Evolutionary conservation across 1,284 basidiomycete species (phyloP).

Genomic region (Cutaneotrichosporon mucoides): DNA sequence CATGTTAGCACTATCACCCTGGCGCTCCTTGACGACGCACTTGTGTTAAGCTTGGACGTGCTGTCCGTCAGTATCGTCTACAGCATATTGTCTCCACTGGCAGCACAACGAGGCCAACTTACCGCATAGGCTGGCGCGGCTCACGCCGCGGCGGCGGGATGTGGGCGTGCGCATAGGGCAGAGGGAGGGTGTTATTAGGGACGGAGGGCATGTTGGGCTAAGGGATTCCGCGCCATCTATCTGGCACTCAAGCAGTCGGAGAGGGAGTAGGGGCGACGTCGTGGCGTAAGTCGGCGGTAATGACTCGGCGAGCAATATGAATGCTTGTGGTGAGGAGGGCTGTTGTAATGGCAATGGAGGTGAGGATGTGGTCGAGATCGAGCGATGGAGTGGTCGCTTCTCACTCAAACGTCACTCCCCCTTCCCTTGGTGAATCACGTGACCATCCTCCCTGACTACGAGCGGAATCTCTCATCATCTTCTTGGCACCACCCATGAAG

Average conservation of each 20-base stretch:
- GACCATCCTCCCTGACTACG: no score
- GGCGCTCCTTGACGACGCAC: constrained; percentile 31
- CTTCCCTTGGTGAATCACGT: neutral
- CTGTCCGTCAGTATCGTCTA: constrained; percentile 24
- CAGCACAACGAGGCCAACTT: constrained; percentile 13
- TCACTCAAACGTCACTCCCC: neutral
- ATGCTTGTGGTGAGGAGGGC: no score
- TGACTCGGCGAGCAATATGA: neutral
- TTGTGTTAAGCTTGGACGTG: constrained; percentile 63
- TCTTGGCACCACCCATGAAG: no score
- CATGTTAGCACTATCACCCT: constrained; percentile 34
- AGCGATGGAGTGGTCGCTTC: neutral
- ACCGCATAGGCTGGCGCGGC: constrained; percentile 47
- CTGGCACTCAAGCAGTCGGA: neutral
- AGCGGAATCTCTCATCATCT: no score
- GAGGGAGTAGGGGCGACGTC: no score
- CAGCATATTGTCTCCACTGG: no score
- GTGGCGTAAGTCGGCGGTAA: no score
- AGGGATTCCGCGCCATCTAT: constrained; percentile 5
- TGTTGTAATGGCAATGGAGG: neutral
- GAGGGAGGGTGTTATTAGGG: constrained; percentile 32
- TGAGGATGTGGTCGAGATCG: neutral
- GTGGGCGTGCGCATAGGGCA: constrained; percentile 44
- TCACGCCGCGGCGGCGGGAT: constrained; percentile 31
- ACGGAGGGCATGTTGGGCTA: constrained; percentile 19